Conservation (phyloP, 306 rosid genomes). For the Oemleria cerasiformis region DNA sequence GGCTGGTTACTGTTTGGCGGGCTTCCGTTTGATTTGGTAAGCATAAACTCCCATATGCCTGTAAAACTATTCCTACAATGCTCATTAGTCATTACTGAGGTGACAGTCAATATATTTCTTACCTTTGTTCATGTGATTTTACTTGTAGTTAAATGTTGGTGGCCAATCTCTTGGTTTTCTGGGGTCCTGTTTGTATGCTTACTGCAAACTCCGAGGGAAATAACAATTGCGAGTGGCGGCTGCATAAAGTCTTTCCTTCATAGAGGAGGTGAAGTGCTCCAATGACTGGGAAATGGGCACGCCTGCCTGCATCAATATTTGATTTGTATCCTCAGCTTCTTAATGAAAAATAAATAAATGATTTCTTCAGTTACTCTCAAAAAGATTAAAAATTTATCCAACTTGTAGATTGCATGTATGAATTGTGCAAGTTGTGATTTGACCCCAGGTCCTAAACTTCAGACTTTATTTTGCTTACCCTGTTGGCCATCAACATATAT, state of each 20-base stretch:
- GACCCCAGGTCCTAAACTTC: neutral
- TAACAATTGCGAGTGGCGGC: constrained; percentile 22
- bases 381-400: neutral
- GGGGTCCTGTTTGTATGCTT: constrained; percentile 75
- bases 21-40: constrained; percentile 59
- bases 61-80: neutral
- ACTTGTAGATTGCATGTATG: neutral
- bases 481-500: neutral
- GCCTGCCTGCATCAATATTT: constrained; percentile 22
- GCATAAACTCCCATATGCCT: constrained; percentile 5
- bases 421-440: neutral
- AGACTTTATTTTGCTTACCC: neutral
- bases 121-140: constrained; percentile 8
- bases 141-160: constrained; percentile 50
- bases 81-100: neutral
- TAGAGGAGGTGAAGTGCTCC: neutral
- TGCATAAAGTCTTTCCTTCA: constrained; percentile 8
- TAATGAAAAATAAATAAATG: neutral
- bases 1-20: constrained; percentile 64
- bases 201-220: constrained; percentile 54
- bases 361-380: neutral
- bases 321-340: constrained; percentile 5
- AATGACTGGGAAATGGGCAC: constrained; percentile 15
- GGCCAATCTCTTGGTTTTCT: constrained; percentile 69
- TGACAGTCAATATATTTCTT: neutral